Evolutionary conservation across 2,329 filamentous ascomycete species (phyloP), one percentile per base, ranked within the genome.

Genomic region (Pyrenophora tritici-repentis): DNA sequence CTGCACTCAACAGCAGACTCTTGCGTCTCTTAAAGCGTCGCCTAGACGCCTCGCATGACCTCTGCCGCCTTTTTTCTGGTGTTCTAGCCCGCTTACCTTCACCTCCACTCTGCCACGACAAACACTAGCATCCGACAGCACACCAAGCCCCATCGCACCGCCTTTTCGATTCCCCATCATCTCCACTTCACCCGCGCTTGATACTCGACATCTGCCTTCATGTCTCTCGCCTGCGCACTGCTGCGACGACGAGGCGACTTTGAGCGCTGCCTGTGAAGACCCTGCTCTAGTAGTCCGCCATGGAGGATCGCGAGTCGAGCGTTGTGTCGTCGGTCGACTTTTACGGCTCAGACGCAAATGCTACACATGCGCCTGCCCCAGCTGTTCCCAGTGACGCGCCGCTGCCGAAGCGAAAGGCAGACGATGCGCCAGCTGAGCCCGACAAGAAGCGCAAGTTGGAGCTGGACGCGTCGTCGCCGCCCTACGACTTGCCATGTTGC

Each of bases 281-380:
- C 59, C 49, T 49, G 48, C 45, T 12, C 9, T 29, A 24, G 51
- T 33, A 36, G 56, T 40, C 22, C 55, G 58, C 57, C 61, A 72
- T 71, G 69, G 66, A 62, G 45, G 67, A 67, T 39, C 66, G 67
- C 56, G 65, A 69, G 56, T 66, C 63, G 29, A 71, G 69, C 58
- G 57, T 66, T 12, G 64, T 65, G 39, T 73, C 70, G 41, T 73
- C 70, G 29, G 59, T 68, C 48, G 70, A 73, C 59, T 71, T 73
- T 53, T 73, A 73, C 55, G 64, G 62, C 36, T 62, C 65, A 29
- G 67, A 70, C 17, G 41, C 51, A 37, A 57, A 58, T 46, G 51
- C 65, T 29, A 47, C 62, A 13, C 18, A 31, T 31, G 18, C 40
- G 29, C 24, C 33, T 31, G 18, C 40, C 17, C 24, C 33, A 3